These are phyloP conservation scores for Triticum turgidum DNA, from an alignment of 176 grass and related monocot species.

Conservation along the genomic window DNA sequence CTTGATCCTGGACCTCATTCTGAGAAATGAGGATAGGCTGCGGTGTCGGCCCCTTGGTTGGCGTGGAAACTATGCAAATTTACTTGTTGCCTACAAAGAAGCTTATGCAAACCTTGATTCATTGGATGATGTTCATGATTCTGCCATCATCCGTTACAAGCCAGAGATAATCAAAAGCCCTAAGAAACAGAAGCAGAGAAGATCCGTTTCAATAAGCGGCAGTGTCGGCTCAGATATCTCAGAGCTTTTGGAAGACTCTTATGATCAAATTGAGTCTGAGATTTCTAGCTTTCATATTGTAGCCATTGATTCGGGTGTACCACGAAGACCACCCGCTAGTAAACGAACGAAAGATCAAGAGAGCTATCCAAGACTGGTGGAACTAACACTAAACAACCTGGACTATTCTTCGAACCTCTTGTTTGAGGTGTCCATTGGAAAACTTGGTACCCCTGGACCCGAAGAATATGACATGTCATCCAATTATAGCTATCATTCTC, in stretches of 20 bases:
- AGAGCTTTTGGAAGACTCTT: conserved; percentile 27
- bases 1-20: conserved; percentile 79
- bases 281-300: conserved; percentile 63
- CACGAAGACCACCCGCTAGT: conserved; percentile 76
- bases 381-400: conserved; percentile 77
- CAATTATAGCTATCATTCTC: conserved; percentile 42
- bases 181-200: conserved; percentile 62
- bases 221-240: conserved; percentile 54
- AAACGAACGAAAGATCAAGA: conserved; percentile 86
- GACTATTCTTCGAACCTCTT: conserved; percentile 81
- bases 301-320: conserved; percentile 86
- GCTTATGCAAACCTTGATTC: conserved; percentile 73
- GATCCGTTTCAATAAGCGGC: conserved; percentile 72
- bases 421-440: conserved; percentile 77
- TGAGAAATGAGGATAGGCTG: conserved; percentile 94
- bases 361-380: conserved; percentile 80
- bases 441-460: conserved; percentile 65
- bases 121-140: conserved; percentile 51
- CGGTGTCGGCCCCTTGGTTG: conserved; percentile 83
- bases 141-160: conserved; percentile 56
- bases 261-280: conserved; percentile 35
- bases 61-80: conserved; percentile 94
- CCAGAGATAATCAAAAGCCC: conserved; percentile 46
- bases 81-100: conserved; percentile 58
- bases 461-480: conserved; percentile 41